phyloP scores from a whole-genome alignment of 257 asterid species.

The Solanum etuberosum region DNA sequence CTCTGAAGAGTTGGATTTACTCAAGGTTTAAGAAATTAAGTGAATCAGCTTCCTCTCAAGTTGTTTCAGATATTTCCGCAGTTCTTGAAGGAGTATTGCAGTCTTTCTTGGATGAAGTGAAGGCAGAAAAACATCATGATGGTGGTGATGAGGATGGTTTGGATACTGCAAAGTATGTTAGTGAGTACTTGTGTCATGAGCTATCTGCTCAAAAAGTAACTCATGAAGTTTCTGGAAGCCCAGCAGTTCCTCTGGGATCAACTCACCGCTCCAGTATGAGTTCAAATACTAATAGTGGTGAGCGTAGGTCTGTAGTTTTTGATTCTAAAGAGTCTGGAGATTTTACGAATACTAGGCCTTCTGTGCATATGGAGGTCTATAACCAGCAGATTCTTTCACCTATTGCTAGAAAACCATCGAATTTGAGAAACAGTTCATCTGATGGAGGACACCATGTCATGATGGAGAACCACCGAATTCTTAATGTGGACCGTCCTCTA shows the following conservation, averaged over 20 bases:
- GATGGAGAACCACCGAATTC: conserved; percentile 43
- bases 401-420: conserved; percentile 49
- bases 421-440: conserved; percentile 47
- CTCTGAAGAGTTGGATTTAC: conserved; percentile 46
- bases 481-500: conserved; percentile 23
- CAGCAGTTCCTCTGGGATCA: conserved; percentile 11
- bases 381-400: conserved; percentile 59
- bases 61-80: conserved; percentile 51
- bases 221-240: conserved; percentile 35
- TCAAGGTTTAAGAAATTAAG: conserved; percentile 55
- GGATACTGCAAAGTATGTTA: conserved; percentile 31
- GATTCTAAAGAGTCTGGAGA: conserved; percentile 43
- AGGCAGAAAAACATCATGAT: conserved; percentile 28
- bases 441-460: conserved; percentile 36
- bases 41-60: conserved; percentile 53
- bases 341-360: conserved; percentile 24
- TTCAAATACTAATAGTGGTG: conserved; percentile 26
- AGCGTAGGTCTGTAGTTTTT: conserved; percentile 32
- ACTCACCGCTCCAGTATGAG: conserved; percentile 20
- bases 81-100: conserved; percentile 51
- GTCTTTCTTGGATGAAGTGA: conserved; percentile 46
- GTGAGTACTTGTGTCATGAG: conserved; percentile 26
- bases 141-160: conserved; percentile 31
- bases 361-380: conserved; percentile 45
- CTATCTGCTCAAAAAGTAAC: conserved; percentile 38